phyloP scores from a whole-genome alignment of 2,329 filamentous ascomycete genomes.

The Phoma sp. region DNA sequence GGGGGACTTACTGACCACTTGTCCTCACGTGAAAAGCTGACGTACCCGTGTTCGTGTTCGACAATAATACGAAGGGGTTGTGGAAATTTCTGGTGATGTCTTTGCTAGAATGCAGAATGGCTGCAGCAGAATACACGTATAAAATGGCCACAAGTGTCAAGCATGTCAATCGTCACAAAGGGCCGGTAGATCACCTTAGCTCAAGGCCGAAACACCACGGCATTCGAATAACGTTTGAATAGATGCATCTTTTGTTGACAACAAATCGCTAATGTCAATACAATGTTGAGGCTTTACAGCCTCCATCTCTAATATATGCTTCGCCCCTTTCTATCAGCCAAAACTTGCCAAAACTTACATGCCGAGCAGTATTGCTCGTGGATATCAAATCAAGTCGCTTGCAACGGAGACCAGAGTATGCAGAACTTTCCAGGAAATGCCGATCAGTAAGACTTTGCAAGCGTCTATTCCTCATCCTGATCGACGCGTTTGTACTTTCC shows the following conservation, averaged over 20 bases:
- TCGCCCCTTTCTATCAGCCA: constrained; percentile 39
- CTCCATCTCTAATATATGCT: constrained; percentile 30
- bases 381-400: constrained; percentile 36
- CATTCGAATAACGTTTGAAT: neutral
- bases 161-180: constrained; percentile 4
- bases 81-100: too few species aligned
- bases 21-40: constrained; percentile 18
- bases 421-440: constrained; percentile 30
- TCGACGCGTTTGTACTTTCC: constrained; percentile 56
- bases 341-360: constrained; percentile 31
- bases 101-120: neutral
- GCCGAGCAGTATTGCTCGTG: constrained; percentile 24
- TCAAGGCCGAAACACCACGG: neutral
- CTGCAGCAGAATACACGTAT: neutral
- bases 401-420: constrained; percentile 24
- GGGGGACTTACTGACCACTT: constrained; percentile 25
- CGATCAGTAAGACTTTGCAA: constrained; percentile 13
- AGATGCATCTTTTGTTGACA: constrained; percentile 16
- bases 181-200: constrained; percentile 11
- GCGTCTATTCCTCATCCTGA: constrained; percentile 47
- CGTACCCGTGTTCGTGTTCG: constrained; percentile 12
- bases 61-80: neutral
- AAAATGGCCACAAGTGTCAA: neutral
- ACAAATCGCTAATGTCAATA: constrained; percentile 17
- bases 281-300: constrained; percentile 19